These are phyloP conservation scores for sunflower (Helianthus annuus) DNA, from an alignment of 129 eudicot genomes.

Conservation along the genomic window HanXRQr2.0-SUNRISE NC_035442.2:91565-92064, in stretches of 20 bases:
- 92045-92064: too few species aligned
- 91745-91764: neutral
- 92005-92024: slow-evolving; percentile 37
- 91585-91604: neutral
- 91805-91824: neutral
- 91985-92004: slow-evolving; percentile 43
- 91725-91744: neutral
- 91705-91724: too few species aligned
- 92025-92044: too few species aligned
- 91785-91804: neutral
- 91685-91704: too few species aligned
- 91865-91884: slow-evolving; percentile 21
- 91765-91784: neutral
- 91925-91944: slow-evolving; percentile 78
- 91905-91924: slow-evolving; percentile 74
- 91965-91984: slow-evolving; percentile 36
- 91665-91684: too few species aligned
- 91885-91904: slow-evolving; percentile 55
- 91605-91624: too few species aligned
- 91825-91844: too few species aligned
- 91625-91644: too few species aligned
- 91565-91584: neutral
- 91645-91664: too few species aligned
- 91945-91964: slow-evolving; percentile 74
- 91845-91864: too few species aligned